These are phyloP conservation scores for Mortierella claussenii DNA, from an alignment of 192 early-diverging fungal species.

Conservation along the genomic window DNA sequence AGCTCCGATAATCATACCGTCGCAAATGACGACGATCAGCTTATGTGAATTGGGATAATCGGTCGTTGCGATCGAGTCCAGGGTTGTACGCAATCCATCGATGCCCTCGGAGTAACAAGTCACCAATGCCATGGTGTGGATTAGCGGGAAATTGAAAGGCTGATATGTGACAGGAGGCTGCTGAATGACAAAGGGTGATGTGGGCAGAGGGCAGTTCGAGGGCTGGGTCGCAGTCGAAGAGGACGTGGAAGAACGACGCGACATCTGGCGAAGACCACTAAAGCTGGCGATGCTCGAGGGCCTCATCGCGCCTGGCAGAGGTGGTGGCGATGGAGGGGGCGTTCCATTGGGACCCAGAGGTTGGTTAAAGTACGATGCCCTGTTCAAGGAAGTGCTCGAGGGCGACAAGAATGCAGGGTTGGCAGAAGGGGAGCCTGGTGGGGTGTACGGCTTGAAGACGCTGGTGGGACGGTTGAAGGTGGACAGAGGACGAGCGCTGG, in stretches of 20 bases:
- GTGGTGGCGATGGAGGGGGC: constrained; percentile 46
- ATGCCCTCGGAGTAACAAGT: constrained; percentile 94
- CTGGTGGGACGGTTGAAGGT: constrained; percentile 50
- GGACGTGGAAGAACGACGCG: constrained; percentile 58
- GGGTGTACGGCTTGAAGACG: constrained; percentile 47
- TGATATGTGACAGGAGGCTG: constrained; percentile 62
- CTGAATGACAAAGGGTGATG: constrained; percentile 23
- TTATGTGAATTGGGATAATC: constrained; percentile 90
- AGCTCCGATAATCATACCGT: constrained; percentile 89
- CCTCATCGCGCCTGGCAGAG: constrained; percentile 16
- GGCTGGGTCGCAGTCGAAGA: constrained; percentile 40
- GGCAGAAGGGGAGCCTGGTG: constrained; percentile 37
- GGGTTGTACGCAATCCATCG: constrained; percentile 79
- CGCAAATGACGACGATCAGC: constrained; percentile 86
- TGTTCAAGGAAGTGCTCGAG: constrained; percentile 30
- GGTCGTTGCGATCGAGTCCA: constrained; percentile 85
- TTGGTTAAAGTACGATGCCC: constrained; percentile 30
- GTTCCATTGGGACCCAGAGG: constrained; percentile 26
- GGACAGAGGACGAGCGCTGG: constrained; percentile 29
- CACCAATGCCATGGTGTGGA: constrained; percentile 79
- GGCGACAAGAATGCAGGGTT: constrained; percentile 36
- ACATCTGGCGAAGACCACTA: constrained; percentile 47
- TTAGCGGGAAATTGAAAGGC: constrained; percentile 64
- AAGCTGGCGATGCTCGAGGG: constrained; percentile 46
- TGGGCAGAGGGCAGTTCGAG: constrained; percentile 30